Evolutionary conservation across 208 protist species (phyloP).

Genomic region (Trypanosoma grayi): DNA sequence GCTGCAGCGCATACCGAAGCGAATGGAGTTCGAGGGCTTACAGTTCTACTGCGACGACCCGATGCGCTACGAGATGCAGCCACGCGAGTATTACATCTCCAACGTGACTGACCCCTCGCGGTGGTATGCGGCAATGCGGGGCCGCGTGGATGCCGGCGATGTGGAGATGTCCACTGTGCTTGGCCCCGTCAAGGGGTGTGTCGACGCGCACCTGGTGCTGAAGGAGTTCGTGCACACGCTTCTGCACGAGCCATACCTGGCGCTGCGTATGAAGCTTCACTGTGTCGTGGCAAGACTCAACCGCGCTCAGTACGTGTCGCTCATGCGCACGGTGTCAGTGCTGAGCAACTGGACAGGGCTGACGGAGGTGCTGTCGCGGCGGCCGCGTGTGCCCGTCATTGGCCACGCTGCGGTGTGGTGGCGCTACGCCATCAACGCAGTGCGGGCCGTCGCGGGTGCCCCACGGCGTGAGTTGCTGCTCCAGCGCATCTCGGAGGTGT

Average conservation of each 20-base stretch:
- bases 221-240: conserved; percentile 60
- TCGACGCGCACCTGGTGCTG: conserved; percentile 70
- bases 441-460: conserved; percentile 36
- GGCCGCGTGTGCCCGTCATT: conserved; percentile 52
- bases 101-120: conserved; percentile 54
- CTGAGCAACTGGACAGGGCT: conserved; percentile 56
- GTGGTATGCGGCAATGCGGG: conserved; percentile 77
- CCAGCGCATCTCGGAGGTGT: conserved; percentile 57
- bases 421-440: conserved; percentile 59
- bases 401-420: conserved; percentile 68
- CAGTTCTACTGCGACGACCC: conserved; percentile 88
- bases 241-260: conserved; percentile 60
- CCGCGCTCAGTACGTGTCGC: conserved; percentile 72
- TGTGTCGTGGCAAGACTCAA: conserved; percentile 67
- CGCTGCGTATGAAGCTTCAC: conserved; percentile 48
- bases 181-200: conserved; percentile 65
- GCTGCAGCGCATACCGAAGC: conserved; percentile 62
- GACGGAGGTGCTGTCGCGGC: conserved; percentile 29
- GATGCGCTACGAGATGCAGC: conserved; percentile 23
- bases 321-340: conserved; percentile 48
- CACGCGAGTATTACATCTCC: conserved; percentile 21
- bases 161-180: conserved; percentile 70
- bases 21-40: conserved; percentile 65
- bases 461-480: conserved; percentile 49
- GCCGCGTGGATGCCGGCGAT: conserved; percentile 52